Conservation (phyloP, 139 green algal species). For the Chlorella sp. region DNA sequence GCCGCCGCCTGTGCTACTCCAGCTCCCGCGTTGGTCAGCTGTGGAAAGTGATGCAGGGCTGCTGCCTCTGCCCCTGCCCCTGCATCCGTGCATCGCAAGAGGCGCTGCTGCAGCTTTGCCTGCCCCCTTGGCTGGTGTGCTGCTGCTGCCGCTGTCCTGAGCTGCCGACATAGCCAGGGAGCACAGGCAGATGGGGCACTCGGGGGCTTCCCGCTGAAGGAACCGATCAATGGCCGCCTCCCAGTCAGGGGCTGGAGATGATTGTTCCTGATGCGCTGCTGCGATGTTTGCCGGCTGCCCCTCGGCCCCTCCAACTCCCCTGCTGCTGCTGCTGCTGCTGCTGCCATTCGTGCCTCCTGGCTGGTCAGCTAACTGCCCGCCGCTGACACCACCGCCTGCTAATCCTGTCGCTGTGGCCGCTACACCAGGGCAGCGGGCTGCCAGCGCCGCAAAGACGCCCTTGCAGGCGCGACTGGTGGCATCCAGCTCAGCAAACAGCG, state of each 20-base stretch:
- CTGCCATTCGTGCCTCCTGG: too few relatives aligned
- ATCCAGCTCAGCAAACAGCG: constrained; percentile 73
- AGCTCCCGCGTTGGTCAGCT: not conserved
- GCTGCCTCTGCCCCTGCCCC: not conserved
- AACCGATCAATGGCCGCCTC: constrained; percentile 39
- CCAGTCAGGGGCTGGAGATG: constrained; percentile 52
- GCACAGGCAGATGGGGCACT: constrained; percentile 77
- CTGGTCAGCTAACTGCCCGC: not conserved
- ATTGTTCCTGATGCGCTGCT: not conserved
- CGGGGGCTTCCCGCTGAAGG: constrained; percentile 47
- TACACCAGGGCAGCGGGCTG: not conserved
- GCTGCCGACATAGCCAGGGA: constrained; percentile 14
- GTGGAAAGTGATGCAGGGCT: too few relatives aligned
- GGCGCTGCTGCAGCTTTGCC: not conserved
- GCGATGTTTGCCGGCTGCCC: not conserved
- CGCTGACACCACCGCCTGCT: not conserved
- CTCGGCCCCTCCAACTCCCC: too few relatives aligned
- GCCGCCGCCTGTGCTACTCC: not conserved
- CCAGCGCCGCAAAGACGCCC: not conserved
- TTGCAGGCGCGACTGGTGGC: constrained; percentile 41
- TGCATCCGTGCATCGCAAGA: not conserved
- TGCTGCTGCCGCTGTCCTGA: not conserved
- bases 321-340: not conserved
- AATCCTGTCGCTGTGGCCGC: not conserved
- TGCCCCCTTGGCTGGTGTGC: not conserved